Base-by-base conservation (phyloP, 139 green algal genomes). In the Volvox reticuliferus region DNA sequence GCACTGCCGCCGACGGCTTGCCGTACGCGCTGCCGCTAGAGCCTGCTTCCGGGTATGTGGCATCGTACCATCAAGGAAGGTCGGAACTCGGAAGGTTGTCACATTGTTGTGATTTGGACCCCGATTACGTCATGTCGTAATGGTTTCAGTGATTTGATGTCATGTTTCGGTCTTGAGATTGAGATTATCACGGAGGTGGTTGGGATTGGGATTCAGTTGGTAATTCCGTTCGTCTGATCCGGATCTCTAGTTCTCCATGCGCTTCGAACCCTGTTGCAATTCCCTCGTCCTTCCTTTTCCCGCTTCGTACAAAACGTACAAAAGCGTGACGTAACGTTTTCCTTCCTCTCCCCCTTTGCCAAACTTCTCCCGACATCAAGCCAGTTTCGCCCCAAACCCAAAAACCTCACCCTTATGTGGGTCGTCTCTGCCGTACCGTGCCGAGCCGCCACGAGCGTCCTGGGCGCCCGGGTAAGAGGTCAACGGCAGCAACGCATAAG, bases 21-120 rank as follows among this genome's bases (percentile, higher is more conserved):
- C 89, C 92, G 86, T 94, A 93, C 86, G 93, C 92, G 92, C 81
- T 76, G 33, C 93, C 87, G 65, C 65, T 12, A 28, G 65, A 55
- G 44, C 44, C 44, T 55, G 44, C 44, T 55, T 55, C 9, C 44
- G 44, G 44, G 5, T 55, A 55, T 55, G 44, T 55, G 44, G 44
- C 44, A 55, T 55, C 5, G 44, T 55, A 55, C 44, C 44, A 9
- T 5, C 44, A 55, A 55, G 44, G 44, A 55, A 55, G 44, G 44
- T n/a, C n/a, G n/a, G n/a, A n/a, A n/a, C n/a, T 55, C 44, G 9
- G 67, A 26, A 75, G 67, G 67, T 75, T 75, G n/a, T n/a, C n/a
- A n/a, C n/a, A 12, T 28, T 28, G 67, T 28, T 55, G 9, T 55
- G 9, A n/a, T n/a, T 55, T 55, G 32, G 76, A 36, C 71, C 71